Evolutionary conservation across 352 stramenopile species (phyloP), one percentile per base, ranked within the genome.

Genomic region (Globisporangium radiosum): DNA sequence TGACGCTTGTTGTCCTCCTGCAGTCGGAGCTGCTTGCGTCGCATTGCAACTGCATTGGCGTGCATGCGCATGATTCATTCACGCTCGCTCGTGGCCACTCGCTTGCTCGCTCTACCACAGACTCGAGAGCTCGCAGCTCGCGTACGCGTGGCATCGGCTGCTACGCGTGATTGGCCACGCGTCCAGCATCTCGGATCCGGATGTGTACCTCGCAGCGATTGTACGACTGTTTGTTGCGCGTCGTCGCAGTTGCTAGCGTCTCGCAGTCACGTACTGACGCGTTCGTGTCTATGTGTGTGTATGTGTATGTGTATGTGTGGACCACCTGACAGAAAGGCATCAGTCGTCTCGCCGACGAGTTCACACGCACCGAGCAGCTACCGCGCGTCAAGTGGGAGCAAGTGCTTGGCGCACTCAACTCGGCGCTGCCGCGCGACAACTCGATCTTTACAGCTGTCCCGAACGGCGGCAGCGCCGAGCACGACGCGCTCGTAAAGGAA

Each of bases 141-240:
- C 81, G 6, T 95, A 93, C 55, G 81, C 85, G 7, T 95, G 85
- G 85, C 92, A 95, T 52, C 81, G 85, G 7, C 62, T 92, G 11
- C 60, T 95, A 9, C 85, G 85, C 11, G 81, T 95, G 9, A 87
- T 95, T 13, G 85, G 85, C 25, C 85, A 95, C 52, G 81, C 85
- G 19, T 90, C 83, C 7, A 81, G 79, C 4, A 88, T 95, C 61
- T 78, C 75, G 43, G 85, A 95, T 42, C 79, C 80, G 0, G 85
- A 95, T n/a, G 85, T 93, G 33, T 92, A 93, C 56, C 68, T 93
- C 33, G 72, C 82, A 53, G 83, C 82, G 25, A 78, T 95, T 64
- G 78, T 87, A 75, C 33, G 51, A 15, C 44, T 33, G 2, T 49
- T 11, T 59, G 36, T 36, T 15, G 7, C 1, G 25, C 25, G 25